A percentile compares a stretch with the other conserved stretches of the same genome.
These are phyloP conservation scores for Nothophoma quercina DNA, from an alignment of 2,329 filamentous ascomycete genomes.

Conservation along the genomic window DNA sequence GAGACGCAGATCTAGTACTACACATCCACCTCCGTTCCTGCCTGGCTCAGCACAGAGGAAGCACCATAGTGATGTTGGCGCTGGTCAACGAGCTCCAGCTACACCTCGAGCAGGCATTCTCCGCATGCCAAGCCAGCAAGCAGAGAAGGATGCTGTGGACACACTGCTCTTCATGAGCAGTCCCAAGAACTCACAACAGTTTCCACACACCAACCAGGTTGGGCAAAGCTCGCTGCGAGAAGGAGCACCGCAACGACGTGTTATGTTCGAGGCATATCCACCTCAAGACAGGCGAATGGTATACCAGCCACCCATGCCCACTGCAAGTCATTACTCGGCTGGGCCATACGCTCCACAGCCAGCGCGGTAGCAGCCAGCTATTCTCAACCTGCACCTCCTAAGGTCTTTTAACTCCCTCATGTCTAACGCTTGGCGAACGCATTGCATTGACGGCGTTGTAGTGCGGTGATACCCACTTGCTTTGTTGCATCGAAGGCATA, in stretches of 20 bases:
- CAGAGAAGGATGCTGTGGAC: conserved; percentile 82
- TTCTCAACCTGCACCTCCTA: background rate
- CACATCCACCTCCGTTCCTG: conserved; percentile 42
- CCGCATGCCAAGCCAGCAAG: conserved; percentile 73
- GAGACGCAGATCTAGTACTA: conserved; percentile 46
- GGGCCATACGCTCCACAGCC: conserved; percentile 38
- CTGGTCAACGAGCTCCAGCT: conserved; percentile 36
- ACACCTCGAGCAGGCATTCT: conserved; percentile 59
- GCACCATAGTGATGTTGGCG: conserved; percentile 41
- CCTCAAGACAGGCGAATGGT: conserved; percentile 32
- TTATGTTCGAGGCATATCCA: conserved; percentile 48
- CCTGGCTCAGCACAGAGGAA: conserved; percentile 40
- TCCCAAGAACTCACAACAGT: conserved; percentile 68
- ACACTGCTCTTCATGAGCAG: conserved; percentile 83
- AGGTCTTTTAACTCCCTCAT: conserved; percentile 16
- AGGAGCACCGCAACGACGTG: conserved; percentile 42
- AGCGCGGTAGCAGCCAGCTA: conserved; percentile 27
- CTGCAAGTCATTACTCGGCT: conserved; percentile 34
- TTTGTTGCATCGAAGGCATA: conserved; percentile 28
- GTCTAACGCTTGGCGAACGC: conserved; percentile 32
- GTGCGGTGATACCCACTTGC: conserved; percentile 40
- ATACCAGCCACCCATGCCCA: conserved; percentile 33
- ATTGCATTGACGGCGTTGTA: conserved; percentile 45
- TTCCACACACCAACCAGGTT: conserved; percentile 35
- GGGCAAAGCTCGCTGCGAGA: conserved; percentile 41